A percentile compares a stretch with the other conserved stretches of the same genome.
phyloP scores from a whole-genome alignment of 495 filamentous ascomycete species.

The Jackrogersella multiformis region DNA sequence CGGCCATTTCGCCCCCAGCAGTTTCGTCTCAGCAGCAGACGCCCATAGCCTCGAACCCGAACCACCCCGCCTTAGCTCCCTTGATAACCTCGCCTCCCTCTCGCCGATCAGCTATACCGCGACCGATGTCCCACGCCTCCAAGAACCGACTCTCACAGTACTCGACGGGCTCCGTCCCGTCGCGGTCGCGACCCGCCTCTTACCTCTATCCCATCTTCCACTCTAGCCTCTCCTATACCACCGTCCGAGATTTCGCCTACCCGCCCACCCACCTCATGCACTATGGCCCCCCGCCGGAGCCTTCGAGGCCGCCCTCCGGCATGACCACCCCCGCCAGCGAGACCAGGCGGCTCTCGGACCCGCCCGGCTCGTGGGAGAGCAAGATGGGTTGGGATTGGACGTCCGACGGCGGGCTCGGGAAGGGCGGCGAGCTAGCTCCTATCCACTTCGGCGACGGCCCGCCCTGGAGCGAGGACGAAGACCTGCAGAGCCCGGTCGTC shows the following conservation, averaged over 20 bases:
- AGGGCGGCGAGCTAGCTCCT: constrained; percentile 74
- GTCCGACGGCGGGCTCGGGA: constrained; percentile 50
- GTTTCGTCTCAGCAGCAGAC: constrained; percentile 51
- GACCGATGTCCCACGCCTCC: constrained; percentile 73
- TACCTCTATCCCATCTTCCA: constrained; percentile 84
- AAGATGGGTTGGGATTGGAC: constrained; percentile 66
- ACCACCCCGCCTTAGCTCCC: constrained; percentile 67
- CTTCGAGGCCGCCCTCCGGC: constrained; percentile 72
- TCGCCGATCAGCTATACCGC: constrained; percentile 67
- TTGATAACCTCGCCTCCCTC: constrained; percentile 68
- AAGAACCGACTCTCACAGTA: constrained; percentile 75
- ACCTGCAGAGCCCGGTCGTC: constrained; percentile 88
- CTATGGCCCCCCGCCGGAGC: constrained; percentile 88
- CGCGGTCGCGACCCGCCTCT: constrained; percentile 79
- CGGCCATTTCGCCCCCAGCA: constrained; percentile 62
- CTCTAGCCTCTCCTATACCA: constrained; percentile 86
- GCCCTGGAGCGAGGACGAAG: constrained; percentile 97
- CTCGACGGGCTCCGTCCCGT: constrained; percentile 74
- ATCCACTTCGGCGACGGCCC: constrained; percentile 92
- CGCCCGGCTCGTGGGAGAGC: constrained; percentile 70
- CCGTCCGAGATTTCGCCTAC: constrained; percentile 97
- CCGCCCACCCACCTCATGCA: constrained; percentile 82
- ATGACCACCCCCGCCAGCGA: constrained; percentile 89
- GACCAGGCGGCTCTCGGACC: constrained; percentile 80
- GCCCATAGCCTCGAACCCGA: constrained; percentile 59